Base-by-base conservation (phyloP, 2,329 filamentous ascomycete genomes). In the Exophiala sp. region DNA sequence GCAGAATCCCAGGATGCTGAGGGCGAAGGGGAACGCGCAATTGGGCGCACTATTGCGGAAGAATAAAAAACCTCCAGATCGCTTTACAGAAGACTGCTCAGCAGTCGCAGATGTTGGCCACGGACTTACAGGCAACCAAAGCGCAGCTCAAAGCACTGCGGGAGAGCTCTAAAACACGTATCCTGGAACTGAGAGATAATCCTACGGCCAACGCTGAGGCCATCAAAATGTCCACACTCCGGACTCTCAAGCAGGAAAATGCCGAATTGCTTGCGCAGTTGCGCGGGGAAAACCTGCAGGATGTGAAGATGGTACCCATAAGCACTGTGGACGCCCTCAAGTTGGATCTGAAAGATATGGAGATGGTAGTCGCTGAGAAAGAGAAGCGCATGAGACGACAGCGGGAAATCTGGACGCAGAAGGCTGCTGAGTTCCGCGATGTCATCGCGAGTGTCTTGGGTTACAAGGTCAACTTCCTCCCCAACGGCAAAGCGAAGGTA, bases 401-500 rank as follows among this genome's bases (percentile, higher is more conserved):
- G 10, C 95, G 94, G 61, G 86, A 96, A 64, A 93, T 97, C 50
- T 98, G 88, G 86, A 81, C 81, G 0, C 80, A 85, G 59, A 98
- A 97, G 67, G 89, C 86, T 1, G 82, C 86, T 61, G 93, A 98
- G 70, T 97, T 98, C 72, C 88, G 94, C 43, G 89, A 97, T 70
- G 88, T 90, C 24, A 90, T 98, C 51, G 90, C 90, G 56, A 88
- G 83, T 16, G 85, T 95, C 0, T 77, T 98, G 0, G 93, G 93
- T 0, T 98, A 90, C 85, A 91, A 91, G 46, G 81, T 97, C 10
- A 89, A 93, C 24, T 97, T 98, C 66, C 85, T 96, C 66, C 89
- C 90, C n/a, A 95, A 95, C 66, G 93, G 93, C 35, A 91, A 95
- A 63, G 94, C 96, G 70, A 84, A 88, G 24, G 88, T 96, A 18